Conservation (phyloP, 768 basidiomycete species). For the Pleurotus cornucopiae region DNA sequence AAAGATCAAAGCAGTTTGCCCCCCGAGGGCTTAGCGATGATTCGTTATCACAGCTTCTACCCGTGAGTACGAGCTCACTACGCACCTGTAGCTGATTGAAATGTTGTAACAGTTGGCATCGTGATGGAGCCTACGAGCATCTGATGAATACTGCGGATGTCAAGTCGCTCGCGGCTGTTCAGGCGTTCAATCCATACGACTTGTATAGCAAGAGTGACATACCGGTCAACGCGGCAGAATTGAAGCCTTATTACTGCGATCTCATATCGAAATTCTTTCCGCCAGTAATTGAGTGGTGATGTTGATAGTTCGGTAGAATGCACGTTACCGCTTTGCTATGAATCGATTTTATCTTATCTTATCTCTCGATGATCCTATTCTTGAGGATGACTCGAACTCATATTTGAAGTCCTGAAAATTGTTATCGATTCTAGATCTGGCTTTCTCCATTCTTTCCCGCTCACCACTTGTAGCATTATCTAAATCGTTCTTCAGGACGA, state of each 20-base stretch:
- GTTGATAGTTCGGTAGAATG: neutral
- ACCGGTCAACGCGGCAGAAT: conserved; percentile 39
- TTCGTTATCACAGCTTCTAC: conserved; percentile 79
- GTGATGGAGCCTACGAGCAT: conserved; percentile 65
- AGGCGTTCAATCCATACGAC: conserved; percentile 76
- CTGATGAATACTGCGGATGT: conserved; percentile 54
- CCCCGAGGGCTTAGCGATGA: conserved; percentile 66
- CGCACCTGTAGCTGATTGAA: neutral
- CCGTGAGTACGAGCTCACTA: conserved; percentile 37
- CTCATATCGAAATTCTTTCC: conserved; percentile 72
- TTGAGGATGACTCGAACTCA: neutral
- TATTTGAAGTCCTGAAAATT: neutral
- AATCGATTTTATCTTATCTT: neutral
- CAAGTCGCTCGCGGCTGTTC: conserved; percentile 54
- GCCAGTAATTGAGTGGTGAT: conserved; percentile 57
- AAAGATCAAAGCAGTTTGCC: conserved; percentile 65
- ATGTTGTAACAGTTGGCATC: conserved; percentile 51
- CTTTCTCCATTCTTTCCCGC: conserved; percentile 4
- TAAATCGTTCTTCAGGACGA: conserved; percentile 8
- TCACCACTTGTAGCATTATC: conserved; percentile 2
- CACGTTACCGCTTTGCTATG: neutral
- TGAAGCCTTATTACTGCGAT: conserved; percentile 63
- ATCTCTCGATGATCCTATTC: neutral
- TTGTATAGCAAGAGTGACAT: conserved; percentile 72
- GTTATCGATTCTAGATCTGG: conserved; percentile 6